Evolutionary conservation across 768 basidiomycete species (phyloP), one percentile per base, ranked within the genome.

Genomic region (Melanogaster broomeanus): DNA sequence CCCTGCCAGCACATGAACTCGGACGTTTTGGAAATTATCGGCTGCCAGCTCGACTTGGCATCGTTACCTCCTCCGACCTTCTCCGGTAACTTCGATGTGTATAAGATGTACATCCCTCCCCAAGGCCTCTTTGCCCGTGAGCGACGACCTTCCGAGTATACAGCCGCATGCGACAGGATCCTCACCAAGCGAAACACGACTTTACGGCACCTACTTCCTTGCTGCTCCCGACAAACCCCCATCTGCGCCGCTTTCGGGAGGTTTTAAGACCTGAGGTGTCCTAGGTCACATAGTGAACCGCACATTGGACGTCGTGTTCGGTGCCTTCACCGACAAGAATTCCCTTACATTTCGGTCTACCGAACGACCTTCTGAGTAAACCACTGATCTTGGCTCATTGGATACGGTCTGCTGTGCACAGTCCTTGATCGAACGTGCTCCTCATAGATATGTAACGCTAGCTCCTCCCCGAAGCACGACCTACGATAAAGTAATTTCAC

Each of bases 401-500:
- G 63, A 10, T 55, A 58, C n/a, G n/a, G n/a, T n/a, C n/a, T n/a
- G n/a, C n/a, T n/a, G n/a, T n/a, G n/a, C n/a, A n/a, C n/a, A n/a
- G n/a, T n/a, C n/a, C n/a, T n/a, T n/a, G n/a, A n/a, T n/a, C n/a
- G n/a, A n/a, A n/a, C n/a, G 74, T 78, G 24, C 66, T 82, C 45
- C 80, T 75, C 13, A 72, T 82, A 59, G 67, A 66, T 22, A 57
- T 27, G 53, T 41, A n/a, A n/a, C n/a, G n/a, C n/a, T n/a, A n/a
- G n/a, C 45, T 7, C 43, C 27, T 21, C 25, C 21, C 3, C 45
- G 12, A 6, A n/a, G 5, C 33, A 12, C 8, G 22, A 21, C 15
- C 21, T 44, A 18, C 25, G 10, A 12, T 18, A 5, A 13, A 27
- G 5, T n/a, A 28, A 25, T 16, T 6, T 48, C n/a, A 46, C 12